phyloP scores from a whole-genome alignment of 768 basidiomycete species.

The Pulveroboletus sp. region DNA sequence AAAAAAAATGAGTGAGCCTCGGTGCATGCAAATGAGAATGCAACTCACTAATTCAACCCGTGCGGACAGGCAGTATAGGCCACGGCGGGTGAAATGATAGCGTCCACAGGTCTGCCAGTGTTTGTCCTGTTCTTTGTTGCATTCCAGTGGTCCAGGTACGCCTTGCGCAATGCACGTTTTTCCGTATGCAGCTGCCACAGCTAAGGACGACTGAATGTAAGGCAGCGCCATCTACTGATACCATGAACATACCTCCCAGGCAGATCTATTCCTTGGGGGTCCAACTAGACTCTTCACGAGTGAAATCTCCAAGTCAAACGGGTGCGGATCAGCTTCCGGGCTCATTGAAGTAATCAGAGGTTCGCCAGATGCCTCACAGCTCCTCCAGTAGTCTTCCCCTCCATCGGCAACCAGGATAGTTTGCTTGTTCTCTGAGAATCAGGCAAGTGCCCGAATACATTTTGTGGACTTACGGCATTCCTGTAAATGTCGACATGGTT shows the following conservation, averaged over 20 bases:
- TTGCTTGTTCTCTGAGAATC: conserved; percentile 23
- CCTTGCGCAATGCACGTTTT: conserved; percentile 38
- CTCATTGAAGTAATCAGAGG: conserved; percentile 38
- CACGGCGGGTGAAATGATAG: conserved; percentile 43
- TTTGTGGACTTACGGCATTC: conserved; percentile 17
- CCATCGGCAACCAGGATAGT: conserved; percentile 39
- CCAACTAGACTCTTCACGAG: conserved; percentile 44
- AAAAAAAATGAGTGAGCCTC: conserved; percentile 12
- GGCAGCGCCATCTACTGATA: background rate
- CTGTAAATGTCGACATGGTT: conserved; percentile 40
- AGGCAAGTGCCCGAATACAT: background rate
- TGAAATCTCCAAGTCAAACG: conserved; percentile 41
- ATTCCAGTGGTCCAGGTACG: conserved; percentile 47
- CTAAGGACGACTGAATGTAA: conserved; percentile 12
- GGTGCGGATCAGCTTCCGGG: conserved; percentile 30
- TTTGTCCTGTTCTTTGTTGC: conserved; percentile 38
- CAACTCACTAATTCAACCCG: conserved; percentile 37
- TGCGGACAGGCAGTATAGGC: conserved; percentile 43
- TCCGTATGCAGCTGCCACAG: conserved; percentile 45
- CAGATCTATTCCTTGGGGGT: conserved; percentile 34
- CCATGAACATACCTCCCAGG: conserved; percentile 37
- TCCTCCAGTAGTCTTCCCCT: conserved; percentile 33
- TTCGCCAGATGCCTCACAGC: conserved; percentile 39
- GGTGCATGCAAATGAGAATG: background rate
- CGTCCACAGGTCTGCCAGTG: conserved; percentile 50